Conservation (phyloP, 257 asterid species). For the Ophiorrhiza pumila region DNA sequence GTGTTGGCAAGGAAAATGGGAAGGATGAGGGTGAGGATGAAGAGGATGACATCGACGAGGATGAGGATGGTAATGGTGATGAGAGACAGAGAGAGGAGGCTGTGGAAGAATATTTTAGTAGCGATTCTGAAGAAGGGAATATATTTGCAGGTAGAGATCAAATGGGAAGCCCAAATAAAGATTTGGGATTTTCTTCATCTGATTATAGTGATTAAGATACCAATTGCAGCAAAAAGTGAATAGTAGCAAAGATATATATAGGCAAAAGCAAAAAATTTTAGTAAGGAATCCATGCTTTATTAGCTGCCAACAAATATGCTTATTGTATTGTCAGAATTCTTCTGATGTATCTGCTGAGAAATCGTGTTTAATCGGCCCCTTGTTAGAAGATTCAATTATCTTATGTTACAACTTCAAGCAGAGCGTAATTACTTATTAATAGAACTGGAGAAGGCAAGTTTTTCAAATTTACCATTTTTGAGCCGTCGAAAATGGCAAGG, state of each 20-base stretch:
- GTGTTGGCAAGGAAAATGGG: conserved; percentile 20
- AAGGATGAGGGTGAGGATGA: conserved; percentile 25
- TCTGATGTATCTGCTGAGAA: not conserved
- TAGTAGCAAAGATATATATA: conserved; percentile 8
- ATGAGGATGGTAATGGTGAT: conserved; percentile 31
- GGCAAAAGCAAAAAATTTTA: no score
- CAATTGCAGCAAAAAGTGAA: not conserved
- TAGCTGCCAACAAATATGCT: no score
- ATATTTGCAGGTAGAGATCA: conserved; percentile 29
- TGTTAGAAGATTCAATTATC: not conserved
- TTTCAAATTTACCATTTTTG: no score
- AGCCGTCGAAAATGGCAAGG: no score
- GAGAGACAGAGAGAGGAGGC: conserved; percentile 27
- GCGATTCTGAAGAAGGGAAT: conserved; percentile 43
- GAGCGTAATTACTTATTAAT: no score
- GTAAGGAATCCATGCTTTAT: no score
- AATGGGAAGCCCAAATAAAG: conserved; percentile 31
- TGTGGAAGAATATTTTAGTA: conserved; percentile 36
- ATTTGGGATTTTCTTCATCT: conserved; percentile 48
- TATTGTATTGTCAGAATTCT: not conserved
- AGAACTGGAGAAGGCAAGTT: no score
- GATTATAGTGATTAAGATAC: conserved; percentile 55
- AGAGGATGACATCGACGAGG: conserved; percentile 27
- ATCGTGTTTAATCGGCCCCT: not conserved
- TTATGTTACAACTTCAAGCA: not conserved